A percentile compares a stretch with the other conserved stretches of the same genome.
Evolutionary conservation across 768 basidiomycete genomes (phyloP).

Genomic region (Leucogyrophana mollusca): DNA sequence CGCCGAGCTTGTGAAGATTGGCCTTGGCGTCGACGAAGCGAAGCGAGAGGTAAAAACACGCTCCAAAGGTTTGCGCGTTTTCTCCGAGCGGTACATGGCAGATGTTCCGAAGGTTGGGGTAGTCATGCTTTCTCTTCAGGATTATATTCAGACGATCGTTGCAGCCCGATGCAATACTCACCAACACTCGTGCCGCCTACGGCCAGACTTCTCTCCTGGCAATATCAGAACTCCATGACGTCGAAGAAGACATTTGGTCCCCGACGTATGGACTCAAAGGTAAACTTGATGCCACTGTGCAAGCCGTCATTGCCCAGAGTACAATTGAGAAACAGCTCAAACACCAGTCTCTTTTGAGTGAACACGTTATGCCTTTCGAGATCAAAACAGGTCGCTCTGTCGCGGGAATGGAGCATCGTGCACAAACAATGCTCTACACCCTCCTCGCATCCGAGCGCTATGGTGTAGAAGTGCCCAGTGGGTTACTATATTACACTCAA

Average conservation of each 20-base stretch:
- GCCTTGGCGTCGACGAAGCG: conserved; percentile 59
- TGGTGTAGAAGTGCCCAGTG: conserved; percentile 73
- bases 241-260: conserved; percentile 98
- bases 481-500: conserved; percentile 93
- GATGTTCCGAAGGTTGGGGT: conserved; percentile 57
- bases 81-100: conserved; percentile 66
- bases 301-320: conserved; percentile 58
- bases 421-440: conserved; percentile 97
- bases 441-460: conserved; percentile 91
- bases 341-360: conserved; percentile 17
- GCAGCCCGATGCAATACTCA: conserved; percentile 64
- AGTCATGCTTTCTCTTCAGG: not conserved
- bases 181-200: conserved; percentile 58
- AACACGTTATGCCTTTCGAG: conserved; percentile 71
- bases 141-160: conserved; percentile 2
- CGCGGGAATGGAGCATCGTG: conserved; percentile 88
- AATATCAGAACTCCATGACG: conserved; percentile 73
- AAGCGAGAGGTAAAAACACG: conserved; percentile 58
- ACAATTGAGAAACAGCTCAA: conserved; percentile 21
- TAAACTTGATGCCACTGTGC: conserved; percentile 89
- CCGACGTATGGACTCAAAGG: conserved; percentile 94
- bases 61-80: conserved; percentile 63
- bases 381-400: conserved; percentile 90
- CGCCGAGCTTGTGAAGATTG: conserved; percentile 60
- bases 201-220: conserved; percentile 59